Evolutionary conservation across 257 asterid species (phyloP).

Genomic region (Leptodermis oblonga): DNA sequence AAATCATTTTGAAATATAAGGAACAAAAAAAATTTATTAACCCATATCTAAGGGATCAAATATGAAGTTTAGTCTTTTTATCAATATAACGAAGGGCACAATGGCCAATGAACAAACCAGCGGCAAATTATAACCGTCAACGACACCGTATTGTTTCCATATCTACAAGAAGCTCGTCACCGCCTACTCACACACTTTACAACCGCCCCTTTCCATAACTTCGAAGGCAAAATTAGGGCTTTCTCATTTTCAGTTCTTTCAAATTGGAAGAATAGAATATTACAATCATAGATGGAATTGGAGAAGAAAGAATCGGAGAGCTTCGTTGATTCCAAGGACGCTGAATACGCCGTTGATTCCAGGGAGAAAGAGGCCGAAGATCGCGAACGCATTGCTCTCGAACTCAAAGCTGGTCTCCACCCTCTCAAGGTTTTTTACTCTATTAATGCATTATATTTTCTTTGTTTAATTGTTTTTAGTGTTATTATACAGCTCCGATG

Average conservation of each 20-base stretch:
- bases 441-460: not conserved
- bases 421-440: constrained; percentile 73
- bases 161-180: not conserved
- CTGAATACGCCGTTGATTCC: constrained; percentile 1
- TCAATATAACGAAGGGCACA: too few relatives aligned
- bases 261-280: not conserved
- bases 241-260: not conserved
- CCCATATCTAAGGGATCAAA: too few relatives aligned
- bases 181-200: not conserved
- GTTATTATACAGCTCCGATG: not conserved
- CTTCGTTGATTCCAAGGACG: constrained; percentile 9
- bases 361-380: constrained; percentile 41
- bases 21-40: too few relatives aligned
- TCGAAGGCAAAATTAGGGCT: constrained; percentile 11
- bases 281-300: constrained; percentile 35
- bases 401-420: constrained; percentile 84
- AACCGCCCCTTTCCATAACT: not conserved
- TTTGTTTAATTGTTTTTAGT: not conserved
- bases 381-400: constrained; percentile 59
- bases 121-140: too few relatives aligned
- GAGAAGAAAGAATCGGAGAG: constrained; percentile 45
- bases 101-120: too few relatives aligned
- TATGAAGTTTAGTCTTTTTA: too few relatives aligned
- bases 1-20: too few relatives aligned
- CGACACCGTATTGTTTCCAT: too few relatives aligned